A percentile compares a stretch with the other conserved stretches of the same genome.
Evolutionary conservation across 192 early-diverging fungal species (phyloP).

Genomic region (Coemansia sp.): DNA sequence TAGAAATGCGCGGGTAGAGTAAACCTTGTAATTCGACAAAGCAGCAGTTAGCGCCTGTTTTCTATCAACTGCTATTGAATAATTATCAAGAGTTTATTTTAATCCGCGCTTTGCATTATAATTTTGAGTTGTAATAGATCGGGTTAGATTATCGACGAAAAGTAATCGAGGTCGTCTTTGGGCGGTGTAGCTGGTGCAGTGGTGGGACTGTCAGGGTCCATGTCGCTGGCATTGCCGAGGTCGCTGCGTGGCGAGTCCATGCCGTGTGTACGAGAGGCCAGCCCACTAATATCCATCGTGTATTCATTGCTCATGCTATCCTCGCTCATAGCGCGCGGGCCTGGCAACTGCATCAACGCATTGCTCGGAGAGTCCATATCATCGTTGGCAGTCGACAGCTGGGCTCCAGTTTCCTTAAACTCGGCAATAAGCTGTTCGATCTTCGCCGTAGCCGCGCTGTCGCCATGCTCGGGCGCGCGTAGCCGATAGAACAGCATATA

Average conservation of each 20-base stretch:
- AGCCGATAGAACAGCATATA: conserved; percentile 56
- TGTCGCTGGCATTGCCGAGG: conserved; percentile 25
- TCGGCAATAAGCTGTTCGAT: conserved; percentile 28
- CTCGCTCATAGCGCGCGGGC: conserved; percentile 10
- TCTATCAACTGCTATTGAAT: too few relatives aligned
- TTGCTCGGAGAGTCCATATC: conserved; percentile 3
- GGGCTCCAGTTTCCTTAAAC: conserved; percentile 14
- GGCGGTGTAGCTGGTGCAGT: not conserved
- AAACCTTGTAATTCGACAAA: not conserved
- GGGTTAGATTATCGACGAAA: not conserved
- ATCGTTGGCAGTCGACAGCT: conserved; percentile 1
- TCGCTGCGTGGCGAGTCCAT: conserved; percentile 20
- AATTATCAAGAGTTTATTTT: too few relatives aligned
- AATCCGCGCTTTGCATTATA: too few relatives aligned
- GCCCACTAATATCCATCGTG: not conserved
- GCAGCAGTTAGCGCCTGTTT: too few relatives aligned
- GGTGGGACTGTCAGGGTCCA: conserved; percentile 12
- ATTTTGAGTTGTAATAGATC: too few relatives aligned
- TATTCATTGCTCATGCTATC: conserved; percentile 4
- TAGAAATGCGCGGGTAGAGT: conserved; percentile 1
- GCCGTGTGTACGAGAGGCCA: not conserved
- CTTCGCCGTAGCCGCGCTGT: conserved; percentile 10
- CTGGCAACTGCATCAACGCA: conserved; percentile 17
- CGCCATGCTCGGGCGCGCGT: conserved; percentile 3
- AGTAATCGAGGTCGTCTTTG: not conserved